Percentiles rank a stretch among this genome's conserved stretches.
phyloP scores from a whole-genome alignment of 2,329 filamentous ascomycete genomes.

The Boeremia exigua region DNA sequence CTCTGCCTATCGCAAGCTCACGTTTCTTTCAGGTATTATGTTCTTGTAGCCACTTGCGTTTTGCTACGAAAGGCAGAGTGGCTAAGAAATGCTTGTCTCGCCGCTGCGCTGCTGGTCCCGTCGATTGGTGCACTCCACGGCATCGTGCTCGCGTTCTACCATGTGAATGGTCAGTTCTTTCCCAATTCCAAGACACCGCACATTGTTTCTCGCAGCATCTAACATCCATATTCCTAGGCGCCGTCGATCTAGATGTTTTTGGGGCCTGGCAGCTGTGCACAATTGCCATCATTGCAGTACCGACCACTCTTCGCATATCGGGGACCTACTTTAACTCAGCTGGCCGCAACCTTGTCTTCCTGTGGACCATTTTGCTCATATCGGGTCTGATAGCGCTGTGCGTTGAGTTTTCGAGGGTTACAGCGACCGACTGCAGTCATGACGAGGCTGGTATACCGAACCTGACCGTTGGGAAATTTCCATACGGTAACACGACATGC shows the following conservation, averaged over 20 bases:
- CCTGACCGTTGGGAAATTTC: conserved; percentile 51
- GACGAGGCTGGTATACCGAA: conserved; percentile 50
- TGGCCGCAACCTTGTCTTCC: conserved; percentile 69
- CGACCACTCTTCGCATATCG: conserved; percentile 66
- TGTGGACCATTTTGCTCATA: conserved; percentile 68
- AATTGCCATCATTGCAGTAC: conserved; percentile 69
- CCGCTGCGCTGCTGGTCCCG: conserved; percentile 65
- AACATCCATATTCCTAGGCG: conserved; percentile 51
- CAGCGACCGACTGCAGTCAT: conserved; percentile 52
- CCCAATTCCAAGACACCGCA: conserved; percentile 1
- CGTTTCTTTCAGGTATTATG: conserved; percentile 62
- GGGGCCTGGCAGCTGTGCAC: conserved; percentile 72
- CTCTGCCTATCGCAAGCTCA: conserved; percentile 16
- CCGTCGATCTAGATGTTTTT: conserved; percentile 72
- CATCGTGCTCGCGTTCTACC: conserved; percentile 65
- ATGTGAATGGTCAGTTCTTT: conserved; percentile 60
- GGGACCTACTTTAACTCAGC: conserved; percentile 69
- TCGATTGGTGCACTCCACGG: conserved; percentile 69
- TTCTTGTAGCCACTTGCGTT: conserved; percentile 67
- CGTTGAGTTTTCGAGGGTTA: conserved; percentile 67
- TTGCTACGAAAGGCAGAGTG: conserved; percentile 67
- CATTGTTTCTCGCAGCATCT: conserved; percentile 6
- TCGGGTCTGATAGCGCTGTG: conserved; percentile 66
- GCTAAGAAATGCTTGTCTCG: conserved; percentile 68
- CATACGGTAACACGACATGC: conserved; percentile 54